phyloP scores from a whole-genome alignment of 2,329 filamentous ascomycete species.

The Exophiala mesophila region DNA sequence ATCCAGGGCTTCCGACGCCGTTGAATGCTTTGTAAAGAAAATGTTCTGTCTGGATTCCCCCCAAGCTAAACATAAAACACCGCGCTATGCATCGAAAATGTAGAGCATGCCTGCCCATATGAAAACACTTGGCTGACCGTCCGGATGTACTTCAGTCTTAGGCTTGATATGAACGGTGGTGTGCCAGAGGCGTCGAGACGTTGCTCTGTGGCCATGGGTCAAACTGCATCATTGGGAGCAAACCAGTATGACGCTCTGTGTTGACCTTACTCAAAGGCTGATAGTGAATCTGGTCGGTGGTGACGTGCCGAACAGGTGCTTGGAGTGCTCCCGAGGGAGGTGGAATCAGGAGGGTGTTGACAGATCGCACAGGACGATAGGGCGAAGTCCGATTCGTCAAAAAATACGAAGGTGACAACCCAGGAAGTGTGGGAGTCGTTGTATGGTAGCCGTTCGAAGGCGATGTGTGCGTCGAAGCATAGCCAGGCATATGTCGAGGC shows the following conservation, averaged over 20 bases:
- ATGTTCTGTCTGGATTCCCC: too few species aligned
- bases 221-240: slow-evolving; percentile 55
- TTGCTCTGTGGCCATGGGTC: slow-evolving; percentile 38
- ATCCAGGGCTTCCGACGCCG: too few species aligned
- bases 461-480: slow-evolving; percentile 55
- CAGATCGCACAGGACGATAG: slow-evolving; percentile 82
- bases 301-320: slow-evolving; percentile 60
- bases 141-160: too few species aligned
- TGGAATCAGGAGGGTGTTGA: slow-evolving; percentile 86
- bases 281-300: slow-evolving; percentile 74
- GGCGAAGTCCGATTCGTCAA: slow-evolving; percentile 84
- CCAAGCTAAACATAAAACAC: slow-evolving; percentile 2
- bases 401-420: slow-evolving; percentile 82
- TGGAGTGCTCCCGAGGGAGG: slow-evolving; percentile 76
- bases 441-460: slow-evolving; percentile 63
- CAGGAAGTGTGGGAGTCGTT: slow-evolving; percentile 55
- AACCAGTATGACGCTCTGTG: slow-evolving; percentile 61
- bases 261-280: slow-evolving; percentile 68
- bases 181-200: slow-evolving; percentile 21
- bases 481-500: slow-evolving; percentile 4
- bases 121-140: not conserved
- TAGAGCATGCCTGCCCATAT: not conserved
- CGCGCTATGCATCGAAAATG: slow-evolving; percentile 4
- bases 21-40: too few species aligned
- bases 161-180: slow-evolving; percentile 19